Evolutionary conservation across 2,329 filamentous ascomycete species (phyloP).

Genomic region (Aspergillus nomiae): DNA sequence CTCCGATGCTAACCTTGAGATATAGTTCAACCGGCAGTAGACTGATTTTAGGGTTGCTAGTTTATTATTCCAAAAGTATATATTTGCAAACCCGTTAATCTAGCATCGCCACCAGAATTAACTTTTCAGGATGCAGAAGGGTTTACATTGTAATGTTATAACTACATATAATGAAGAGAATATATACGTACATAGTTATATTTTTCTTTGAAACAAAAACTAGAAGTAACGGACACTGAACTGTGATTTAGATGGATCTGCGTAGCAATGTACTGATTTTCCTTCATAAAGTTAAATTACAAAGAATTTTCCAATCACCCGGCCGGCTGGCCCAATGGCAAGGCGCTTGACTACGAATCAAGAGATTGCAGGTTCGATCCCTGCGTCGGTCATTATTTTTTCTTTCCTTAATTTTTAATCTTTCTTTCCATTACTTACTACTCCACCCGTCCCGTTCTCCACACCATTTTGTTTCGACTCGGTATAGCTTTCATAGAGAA

Average conservation of each 20-base stretch:
- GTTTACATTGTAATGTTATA: too few species aligned
- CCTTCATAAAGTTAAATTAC: fast-evolving
- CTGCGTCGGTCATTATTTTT: conserved; percentile 37
- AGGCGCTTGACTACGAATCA: conserved; percentile 57
- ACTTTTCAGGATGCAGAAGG: not conserved
- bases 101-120: not conserved
- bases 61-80: not conserved
- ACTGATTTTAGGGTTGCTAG: not conserved
- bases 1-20: not conserved
- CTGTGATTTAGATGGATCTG: too few species aligned
- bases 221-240: too few species aligned
- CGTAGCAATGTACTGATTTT: too few species aligned
- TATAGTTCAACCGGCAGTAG: not conserved
- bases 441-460: not conserved
- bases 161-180: too few species aligned
- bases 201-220: too few species aligned
- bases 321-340: conserved; percentile 33
- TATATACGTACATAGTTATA: too few species aligned
- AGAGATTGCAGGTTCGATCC: conserved; percentile 54
- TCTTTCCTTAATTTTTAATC: not conserved
- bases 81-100: not conserved
- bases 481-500: too few species aligned
- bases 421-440: not conserved
- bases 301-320: not conserved
- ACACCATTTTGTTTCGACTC: not conserved